Evolutionary conservation across 495 filamentous ascomycete species (phyloP).

Genomic region (Xylaria flabelliformis): DNA sequence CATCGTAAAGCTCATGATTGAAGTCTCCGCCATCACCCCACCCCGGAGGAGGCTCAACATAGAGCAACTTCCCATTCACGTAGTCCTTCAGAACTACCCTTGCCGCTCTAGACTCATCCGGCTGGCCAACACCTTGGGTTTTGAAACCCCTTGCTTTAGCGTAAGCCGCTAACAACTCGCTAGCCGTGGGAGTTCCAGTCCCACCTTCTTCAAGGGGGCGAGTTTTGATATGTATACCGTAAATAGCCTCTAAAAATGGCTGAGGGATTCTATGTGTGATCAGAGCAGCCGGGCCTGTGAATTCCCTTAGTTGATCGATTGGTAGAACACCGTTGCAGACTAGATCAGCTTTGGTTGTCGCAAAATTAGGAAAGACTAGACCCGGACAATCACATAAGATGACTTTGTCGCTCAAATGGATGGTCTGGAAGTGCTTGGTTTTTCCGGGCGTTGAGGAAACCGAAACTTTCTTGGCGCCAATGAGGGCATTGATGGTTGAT

Average conservation of each 20-base stretch:
- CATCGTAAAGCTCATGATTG: slow-evolving; percentile 87
- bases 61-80: slow-evolving; percentile 93
- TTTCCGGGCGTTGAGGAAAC: slow-evolving; percentile 98
- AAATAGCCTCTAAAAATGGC: slow-evolving; percentile 85
- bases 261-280: slow-evolving; percentile 94
- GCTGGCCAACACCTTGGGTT: slow-evolving; percentile 84
- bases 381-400: slow-evolving; percentile 98
- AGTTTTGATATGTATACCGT: slow-evolving; percentile 86
- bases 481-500: slow-evolving; percentile 97
- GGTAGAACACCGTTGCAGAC: slow-evolving; percentile 95
- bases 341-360: slow-evolving; percentile 93
- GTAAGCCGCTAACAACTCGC: slow-evolving; percentile 86
- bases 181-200: slow-evolving; percentile 84
- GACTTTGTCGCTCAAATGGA: slow-evolving; percentile 87
- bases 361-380: slow-evolving; percentile 98
- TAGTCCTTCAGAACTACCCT: slow-evolving; percentile 95
- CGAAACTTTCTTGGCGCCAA: slow-evolving; percentile 97
- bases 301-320: slow-evolving; percentile 96
- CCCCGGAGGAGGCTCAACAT: slow-evolving; percentile 85
- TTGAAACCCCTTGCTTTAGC: slow-evolving; percentile 88
- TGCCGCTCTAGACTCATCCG: slow-evolving; percentile 91
- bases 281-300: slow-evolving; percentile 83
- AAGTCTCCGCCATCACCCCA: slow-evolving; percentile 76
- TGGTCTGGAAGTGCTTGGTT: slow-evolving; percentile 99
- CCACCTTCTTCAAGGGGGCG: slow-evolving; percentile 92